These are phyloP conservation scores for Cladophialophora yegresii DNA, from an alignment of 2,329 filamentous ascomycete species.

Conservation along the genomic window DNA sequence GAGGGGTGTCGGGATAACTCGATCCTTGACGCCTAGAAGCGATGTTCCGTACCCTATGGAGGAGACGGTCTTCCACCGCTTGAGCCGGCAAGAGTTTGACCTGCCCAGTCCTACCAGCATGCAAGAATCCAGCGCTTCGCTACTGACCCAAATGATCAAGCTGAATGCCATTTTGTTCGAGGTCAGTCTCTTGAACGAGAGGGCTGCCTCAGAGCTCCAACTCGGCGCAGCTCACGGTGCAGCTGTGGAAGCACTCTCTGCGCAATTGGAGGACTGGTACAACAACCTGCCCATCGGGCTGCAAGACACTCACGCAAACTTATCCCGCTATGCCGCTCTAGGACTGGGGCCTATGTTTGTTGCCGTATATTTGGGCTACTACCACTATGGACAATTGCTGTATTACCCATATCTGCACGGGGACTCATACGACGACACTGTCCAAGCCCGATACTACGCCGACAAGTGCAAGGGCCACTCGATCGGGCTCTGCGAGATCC, in stretches of 20 bases:
- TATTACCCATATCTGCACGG: constrained; percentile 52
- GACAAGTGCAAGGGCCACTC: constrained; percentile 48
- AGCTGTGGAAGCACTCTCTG: constrained; percentile 40
- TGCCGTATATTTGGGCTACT: constrained; percentile 52
- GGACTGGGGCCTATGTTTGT: constrained; percentile 50
- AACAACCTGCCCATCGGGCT: constrained; percentile 42
- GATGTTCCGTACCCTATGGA: constrained; percentile 44
- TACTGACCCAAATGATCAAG: constrained; percentile 44
- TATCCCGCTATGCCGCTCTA: constrained; percentile 42
- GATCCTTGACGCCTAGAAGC: constrained; percentile 38
- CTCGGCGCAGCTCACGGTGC: constrained; percentile 12
- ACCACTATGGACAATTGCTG: constrained; percentile 52
- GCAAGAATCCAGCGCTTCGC: constrained; percentile 19
- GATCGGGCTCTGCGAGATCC: constrained; percentile 45
- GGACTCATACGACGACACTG: constrained; percentile 29
- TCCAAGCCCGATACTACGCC: constrained; percentile 40
- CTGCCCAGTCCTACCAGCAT: constrained; percentile 15
- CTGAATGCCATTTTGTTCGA: constrained; percentile 45
- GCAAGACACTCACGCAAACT: constrained; percentile 46
- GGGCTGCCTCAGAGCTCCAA: constrained; percentile 36
- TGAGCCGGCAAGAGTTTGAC: constrained; percentile 17
- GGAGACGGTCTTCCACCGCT: constrained; percentile 42
- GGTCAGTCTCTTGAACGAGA: constrained; percentile 47
- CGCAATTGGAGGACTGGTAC: constrained; percentile 44
- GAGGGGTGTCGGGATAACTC: constrained; percentile 42